Evolutionary conservation across 208 protist genomes (phyloP).

Genomic region (Blechomonas ayalai): DNA sequence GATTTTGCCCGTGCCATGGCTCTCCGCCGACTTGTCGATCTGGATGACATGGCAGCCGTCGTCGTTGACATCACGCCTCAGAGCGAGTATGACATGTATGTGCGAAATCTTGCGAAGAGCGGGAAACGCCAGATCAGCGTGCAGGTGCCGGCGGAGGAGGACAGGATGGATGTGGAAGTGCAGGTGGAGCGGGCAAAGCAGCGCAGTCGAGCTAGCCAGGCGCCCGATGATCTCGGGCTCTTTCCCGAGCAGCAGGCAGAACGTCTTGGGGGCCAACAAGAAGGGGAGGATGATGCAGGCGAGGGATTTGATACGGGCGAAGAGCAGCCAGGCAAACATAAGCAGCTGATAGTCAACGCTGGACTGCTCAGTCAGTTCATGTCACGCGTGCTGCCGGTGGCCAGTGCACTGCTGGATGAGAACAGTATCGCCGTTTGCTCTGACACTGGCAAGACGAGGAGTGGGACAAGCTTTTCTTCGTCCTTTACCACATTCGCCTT

Average conservation of each 20-base stretch:
- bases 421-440: slow-evolving; percentile 19
- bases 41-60: slow-evolving; percentile 55
- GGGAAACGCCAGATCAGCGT: slow-evolving; percentile 39
- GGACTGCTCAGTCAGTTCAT: slow-evolving; percentile 46
- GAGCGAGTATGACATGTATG: slow-evolving; percentile 83
- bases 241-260: slow-evolving; percentile 58
- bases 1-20: slow-evolving; percentile 59
- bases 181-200: slow-evolving; percentile 58
- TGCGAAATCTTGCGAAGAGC: slow-evolving; percentile 59
- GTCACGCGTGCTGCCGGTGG: slow-evolving; percentile 53
- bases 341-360: slow-evolving; percentile 32
- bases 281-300: slow-evolving; percentile 2
- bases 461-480: slow-evolving; percentile 44
- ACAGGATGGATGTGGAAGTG: slow-evolving; percentile 35
- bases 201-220: slow-evolving; percentile 25
- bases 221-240: slow-evolving; percentile 69
- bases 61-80: slow-evolving; percentile 69
- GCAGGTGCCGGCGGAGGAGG: slow-evolving; percentile 58
- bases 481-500: slow-evolving; percentile 42
- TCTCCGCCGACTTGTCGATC: slow-evolving; percentile 73
- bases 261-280: slow-evolving; percentile 7
- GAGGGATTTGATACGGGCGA: neutral
- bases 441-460: slow-evolving; percentile 12
- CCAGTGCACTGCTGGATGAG: slow-evolving; percentile 64
- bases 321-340: neutral